Percentiles rank a stretch among this genome's conserved stretches.
Evolutionary conservation across 208 protist species (phyloP).

Genomic region (Crithidia sp.): DNA sequence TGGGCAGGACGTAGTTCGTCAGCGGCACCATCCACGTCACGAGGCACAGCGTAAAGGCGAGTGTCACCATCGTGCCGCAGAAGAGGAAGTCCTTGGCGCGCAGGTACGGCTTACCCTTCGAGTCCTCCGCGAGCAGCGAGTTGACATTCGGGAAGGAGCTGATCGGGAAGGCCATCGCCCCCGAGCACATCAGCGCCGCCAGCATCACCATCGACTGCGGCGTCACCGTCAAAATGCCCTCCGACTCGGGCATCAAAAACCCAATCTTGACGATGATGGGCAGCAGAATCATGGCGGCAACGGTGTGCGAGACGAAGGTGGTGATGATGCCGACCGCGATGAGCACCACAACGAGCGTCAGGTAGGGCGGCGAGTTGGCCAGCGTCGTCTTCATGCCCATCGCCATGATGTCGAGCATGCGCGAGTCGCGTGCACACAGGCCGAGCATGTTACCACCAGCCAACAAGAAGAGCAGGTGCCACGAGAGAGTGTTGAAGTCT

Average conservation of each 20-base stretch:
- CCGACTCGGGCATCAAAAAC: slow-evolving; percentile 66
- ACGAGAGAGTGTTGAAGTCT: slow-evolving; percentile 93
- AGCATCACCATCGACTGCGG: slow-evolving; percentile 85
- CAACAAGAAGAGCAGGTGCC: slow-evolving; percentile 94
- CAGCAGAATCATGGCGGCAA: slow-evolving; percentile 92
- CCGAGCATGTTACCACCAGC: slow-evolving; percentile 94
- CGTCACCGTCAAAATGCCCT: slow-evolving; percentile 63
- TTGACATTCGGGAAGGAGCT: slow-evolving; percentile 96
- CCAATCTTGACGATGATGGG: slow-evolving; percentile 93
- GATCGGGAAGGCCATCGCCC: slow-evolving; percentile 94
- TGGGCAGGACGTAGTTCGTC: slow-evolving; percentile 70
- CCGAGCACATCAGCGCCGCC: slow-evolving; percentile 89
- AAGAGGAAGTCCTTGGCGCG: slow-evolving; percentile 91
- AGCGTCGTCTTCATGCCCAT: slow-evolving; percentile 69
- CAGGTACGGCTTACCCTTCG: slow-evolving; percentile 85
- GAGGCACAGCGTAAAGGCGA: slow-evolving; percentile 68
- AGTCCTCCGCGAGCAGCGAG: slow-evolving; percentile 89
- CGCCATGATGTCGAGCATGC: slow-evolving; percentile 87
- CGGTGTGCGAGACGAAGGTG: slow-evolving; percentile 94
- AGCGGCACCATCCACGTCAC: slow-evolving; percentile 89
- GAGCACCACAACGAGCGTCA: slow-evolving; percentile 71
- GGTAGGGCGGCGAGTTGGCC: slow-evolving; percentile 57
- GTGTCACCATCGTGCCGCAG: slow-evolving; percentile 74
- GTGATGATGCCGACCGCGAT: slow-evolving; percentile 78
- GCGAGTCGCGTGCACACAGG: slow-evolving; percentile 83